These are phyloP conservation scores for Bruguiera parviflora DNA, from an alignment of 345 rosid genomes.

Conservation along the genomic window DNA sequence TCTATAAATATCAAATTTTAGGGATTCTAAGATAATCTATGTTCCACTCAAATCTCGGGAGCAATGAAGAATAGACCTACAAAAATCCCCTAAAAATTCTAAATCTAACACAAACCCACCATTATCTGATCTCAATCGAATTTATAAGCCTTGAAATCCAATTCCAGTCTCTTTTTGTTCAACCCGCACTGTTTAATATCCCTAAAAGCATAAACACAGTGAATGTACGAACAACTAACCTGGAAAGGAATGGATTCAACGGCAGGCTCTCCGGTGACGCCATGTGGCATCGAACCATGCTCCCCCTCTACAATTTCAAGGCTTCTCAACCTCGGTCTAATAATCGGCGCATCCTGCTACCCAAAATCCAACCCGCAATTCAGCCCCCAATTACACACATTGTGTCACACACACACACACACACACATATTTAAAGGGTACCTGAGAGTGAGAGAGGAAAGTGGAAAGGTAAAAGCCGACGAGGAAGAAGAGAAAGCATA, in stretches of 20 bases:
- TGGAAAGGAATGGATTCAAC: conserved; percentile 68
- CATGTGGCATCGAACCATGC: conserved; percentile 43
- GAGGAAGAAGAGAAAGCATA: conserved; percentile 60
- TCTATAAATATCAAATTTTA: too few species aligned
- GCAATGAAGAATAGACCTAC: too few species aligned
- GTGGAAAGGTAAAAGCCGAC: conserved; percentile 59
- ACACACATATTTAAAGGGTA: conserved; percentile 24
- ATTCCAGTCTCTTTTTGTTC: neutral
- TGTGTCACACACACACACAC: neutral
- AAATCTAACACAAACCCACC: too few species aligned
- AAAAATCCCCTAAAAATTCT: too few species aligned
- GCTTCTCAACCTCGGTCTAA: conserved; percentile 55
- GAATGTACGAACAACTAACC: conserved; percentile 29
- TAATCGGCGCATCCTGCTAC: conserved; percentile 47
- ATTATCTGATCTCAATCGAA: too few species aligned
- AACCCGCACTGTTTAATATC: neutral
- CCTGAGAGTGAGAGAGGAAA: conserved; percentile 31
- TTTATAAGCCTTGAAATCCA: too few species aligned
- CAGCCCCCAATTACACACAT: conserved; percentile 4
- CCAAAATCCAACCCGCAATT: neutral
- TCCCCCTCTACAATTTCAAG: conserved; percentile 38
- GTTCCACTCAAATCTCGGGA: too few species aligned
- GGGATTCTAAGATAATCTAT: too few species aligned
- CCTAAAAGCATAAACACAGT: neutral
- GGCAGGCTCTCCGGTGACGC: conserved; percentile 59